Percentiles rank a stretch among this genome's conserved stretches.
These are phyloP conservation scores for Aspergillus viridinutans DNA, from an alignment of 2,329 filamentous ascomycete genomes.

Conservation along the genomic window DNA sequence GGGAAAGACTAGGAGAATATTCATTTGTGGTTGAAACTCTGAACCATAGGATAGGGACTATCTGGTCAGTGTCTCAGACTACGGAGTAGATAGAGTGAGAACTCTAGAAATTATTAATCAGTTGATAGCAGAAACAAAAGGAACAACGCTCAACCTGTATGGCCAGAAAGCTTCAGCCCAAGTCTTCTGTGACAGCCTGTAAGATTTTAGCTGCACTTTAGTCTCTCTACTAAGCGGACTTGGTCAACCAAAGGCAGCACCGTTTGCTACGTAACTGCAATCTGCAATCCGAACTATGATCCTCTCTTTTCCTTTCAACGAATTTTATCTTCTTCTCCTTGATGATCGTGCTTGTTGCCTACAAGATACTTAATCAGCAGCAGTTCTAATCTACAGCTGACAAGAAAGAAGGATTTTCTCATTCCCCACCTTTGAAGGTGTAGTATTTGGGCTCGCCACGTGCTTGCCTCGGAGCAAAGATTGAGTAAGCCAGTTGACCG, in stretches of 20 bases:
- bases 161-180: neutral
- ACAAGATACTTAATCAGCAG: neutral
- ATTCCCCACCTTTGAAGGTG: neutral
- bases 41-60: neutral
- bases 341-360: neutral
- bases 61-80: neutral
- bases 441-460: slow-evolving; percentile 6
- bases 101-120: neutral
- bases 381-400: neutral
- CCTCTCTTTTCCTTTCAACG: neutral
- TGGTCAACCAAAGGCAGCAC: neutral
- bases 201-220: neutral
- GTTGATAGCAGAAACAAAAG: neutral
- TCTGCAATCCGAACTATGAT: neutral
- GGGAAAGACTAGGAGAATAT: neutral
- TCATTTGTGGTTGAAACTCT: neutral
- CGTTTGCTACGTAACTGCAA: neutral
- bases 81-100: neutral
- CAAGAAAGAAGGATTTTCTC: neutral
- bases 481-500: slow-evolving; percentile 9
- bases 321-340: neutral
- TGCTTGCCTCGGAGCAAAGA: slow-evolving; percentile 7
- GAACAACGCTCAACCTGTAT: neutral
- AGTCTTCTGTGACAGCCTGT: neutral
- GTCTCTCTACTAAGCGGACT: neutral